A percentile compares a stretch with the other conserved stretches of the same genome.
Evolutionary conservation across 176 grass and related monocot species (phyloP).

Genomic region (Alloteropsis semialata): DNA sequence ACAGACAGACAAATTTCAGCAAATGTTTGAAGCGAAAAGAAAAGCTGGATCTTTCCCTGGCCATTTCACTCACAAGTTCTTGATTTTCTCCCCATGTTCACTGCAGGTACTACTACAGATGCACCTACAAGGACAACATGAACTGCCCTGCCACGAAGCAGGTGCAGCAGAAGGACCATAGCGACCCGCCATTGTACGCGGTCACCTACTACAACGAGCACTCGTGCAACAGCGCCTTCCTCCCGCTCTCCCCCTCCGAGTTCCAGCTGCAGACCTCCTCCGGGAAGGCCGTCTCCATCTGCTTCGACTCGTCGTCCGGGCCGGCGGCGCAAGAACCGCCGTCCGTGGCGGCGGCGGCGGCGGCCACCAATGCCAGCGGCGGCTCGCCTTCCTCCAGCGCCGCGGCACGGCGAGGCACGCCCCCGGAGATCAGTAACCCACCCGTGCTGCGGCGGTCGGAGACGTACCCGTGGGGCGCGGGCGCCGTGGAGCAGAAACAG

Average conservation of each 20-base stretch:
- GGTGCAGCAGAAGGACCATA: slow-evolving; percentile 64
- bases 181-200: slow-evolving; percentile 60
- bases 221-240: slow-evolving; percentile 56
- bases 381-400: slow-evolving; percentile 43
- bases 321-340: slow-evolving; percentile 22
- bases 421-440: slow-evolving; percentile 23
- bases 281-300: slow-evolving; percentile 62
- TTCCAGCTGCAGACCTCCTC: slow-evolving; percentile 48
- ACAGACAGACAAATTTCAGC: neutral
- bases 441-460: slow-evolving; percentile 23
- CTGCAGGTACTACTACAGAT: slow-evolving; percentile 67
- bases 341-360: neutral
- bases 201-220: slow-evolving; percentile 71
- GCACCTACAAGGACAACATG: slow-evolving; percentile 67
- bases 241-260: slow-evolving; percentile 46
- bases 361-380: slow-evolving; percentile 22
- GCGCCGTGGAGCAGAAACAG: slow-evolving; percentile 37
- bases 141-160: slow-evolving; percentile 63
- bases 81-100: no score
- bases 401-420: neutral
- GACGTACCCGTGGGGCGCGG: slow-evolving; percentile 31
- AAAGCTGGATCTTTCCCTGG: neutral
- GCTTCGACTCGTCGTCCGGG: slow-evolving; percentile 44
- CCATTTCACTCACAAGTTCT: neutral
- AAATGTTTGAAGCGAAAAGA: neutral